These are phyloP conservation scores for Sporobolomyces roseus DNA, from an alignment of 768 basidiomycete species.

Conservation along the genomic window DNA sequence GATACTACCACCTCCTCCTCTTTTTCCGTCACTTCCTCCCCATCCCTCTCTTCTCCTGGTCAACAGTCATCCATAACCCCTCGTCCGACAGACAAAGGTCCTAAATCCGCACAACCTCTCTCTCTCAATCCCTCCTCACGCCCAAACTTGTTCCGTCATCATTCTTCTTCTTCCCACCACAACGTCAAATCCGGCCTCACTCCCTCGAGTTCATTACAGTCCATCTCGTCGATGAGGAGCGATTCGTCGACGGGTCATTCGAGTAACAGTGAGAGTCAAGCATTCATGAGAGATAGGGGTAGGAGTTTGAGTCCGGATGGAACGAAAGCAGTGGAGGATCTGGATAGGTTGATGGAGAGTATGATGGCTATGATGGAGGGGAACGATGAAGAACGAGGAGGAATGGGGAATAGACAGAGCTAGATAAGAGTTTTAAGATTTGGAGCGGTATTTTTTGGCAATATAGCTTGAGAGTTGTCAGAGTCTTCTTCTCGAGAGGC, in stretches of 20 bases:
- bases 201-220: neutral
- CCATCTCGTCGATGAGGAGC: conserved; percentile 2
- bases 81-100: conserved; percentile 5
- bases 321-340: conserved; percentile 26
- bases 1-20: neutral
- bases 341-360: conserved; percentile 29
- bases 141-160: conserved; percentile 4
- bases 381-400: too few relatives aligned
- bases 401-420: too few relatives aligned
- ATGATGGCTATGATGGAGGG: conserved; percentile 28
- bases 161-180: neutral
- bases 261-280: too few relatives aligned
- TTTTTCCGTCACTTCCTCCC: neutral
- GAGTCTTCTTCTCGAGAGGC: too few relatives aligned
- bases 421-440: too few relatives aligned
- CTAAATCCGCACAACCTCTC: neutral
- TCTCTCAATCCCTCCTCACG: neutral
- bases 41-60: too few relatives aligned
- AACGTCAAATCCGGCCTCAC: neutral
- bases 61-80: neutral
- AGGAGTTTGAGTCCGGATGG: conserved; percentile 26
- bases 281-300: too few relatives aligned
- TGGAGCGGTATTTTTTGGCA: too few relatives aligned
- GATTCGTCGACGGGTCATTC: conserved; percentile 1
- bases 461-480: too few relatives aligned